Evolutionary conservation across 2,329 filamentous ascomycete species (phyloP).

Genomic region (Ustilaginoidea virens): DNA sequence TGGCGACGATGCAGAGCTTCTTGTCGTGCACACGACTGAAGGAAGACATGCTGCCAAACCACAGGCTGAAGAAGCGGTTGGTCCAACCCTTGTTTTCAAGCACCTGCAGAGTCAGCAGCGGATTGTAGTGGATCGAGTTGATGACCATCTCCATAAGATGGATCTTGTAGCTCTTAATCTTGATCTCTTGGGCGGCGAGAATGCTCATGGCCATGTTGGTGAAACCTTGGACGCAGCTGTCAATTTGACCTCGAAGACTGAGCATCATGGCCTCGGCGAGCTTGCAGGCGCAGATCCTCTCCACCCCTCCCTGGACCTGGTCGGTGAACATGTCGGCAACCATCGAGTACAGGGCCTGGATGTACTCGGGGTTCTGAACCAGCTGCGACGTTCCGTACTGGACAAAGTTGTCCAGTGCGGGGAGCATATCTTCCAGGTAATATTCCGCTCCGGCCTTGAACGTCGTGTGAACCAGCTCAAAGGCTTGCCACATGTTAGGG

Average conservation of each 20-base stretch:
- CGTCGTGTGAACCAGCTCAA: conserved; percentile 88
- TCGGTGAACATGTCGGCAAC: conserved; percentile 89
- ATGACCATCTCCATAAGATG: conserved; percentile 99
- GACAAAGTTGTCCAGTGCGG: conserved; percentile 93
- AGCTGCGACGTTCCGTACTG: conserved; percentile 76
- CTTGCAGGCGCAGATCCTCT: conserved; percentile 94
- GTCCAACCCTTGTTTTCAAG: conserved; percentile 91
- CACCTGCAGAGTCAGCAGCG: conserved; percentile 65
- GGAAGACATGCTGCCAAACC: conserved; percentile 91
- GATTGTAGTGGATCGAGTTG: conserved; percentile 96
- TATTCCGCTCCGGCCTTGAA: conserved; percentile 96
- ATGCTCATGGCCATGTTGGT: conserved; percentile 79
- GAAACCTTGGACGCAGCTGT: conserved; percentile 79
- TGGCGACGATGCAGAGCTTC: conserved; percentile 92
- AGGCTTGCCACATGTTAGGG: conserved; percentile 95
- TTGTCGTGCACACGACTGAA: conserved; percentile 96
- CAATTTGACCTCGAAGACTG: conserved; percentile 75
- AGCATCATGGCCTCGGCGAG: conserved; percentile 95
- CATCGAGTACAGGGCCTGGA: conserved; percentile 84
- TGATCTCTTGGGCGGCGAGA: conserved; percentile 58
- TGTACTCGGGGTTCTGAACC: conserved; percentile 69
- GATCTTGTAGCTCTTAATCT: conserved; percentile 86
- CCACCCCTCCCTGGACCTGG: conserved; percentile 81
- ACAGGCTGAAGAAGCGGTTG: conserved; percentile 96
- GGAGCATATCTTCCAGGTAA: conserved; percentile 97